Base-by-base conservation (phyloP, 768 basidiomycete genomes). In the Saitozyma sp. region DNA sequence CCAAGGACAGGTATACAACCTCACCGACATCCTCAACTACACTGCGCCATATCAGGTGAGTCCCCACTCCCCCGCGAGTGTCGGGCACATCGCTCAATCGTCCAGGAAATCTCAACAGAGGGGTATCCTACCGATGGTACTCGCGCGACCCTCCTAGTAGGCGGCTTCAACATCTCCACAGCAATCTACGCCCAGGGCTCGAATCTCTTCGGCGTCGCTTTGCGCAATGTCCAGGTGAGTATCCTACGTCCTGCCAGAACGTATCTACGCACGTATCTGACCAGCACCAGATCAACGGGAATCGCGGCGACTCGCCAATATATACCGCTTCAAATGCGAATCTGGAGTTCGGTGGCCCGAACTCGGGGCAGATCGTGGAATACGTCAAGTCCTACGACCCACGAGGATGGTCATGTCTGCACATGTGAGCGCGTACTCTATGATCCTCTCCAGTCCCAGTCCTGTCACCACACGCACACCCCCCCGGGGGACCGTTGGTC, bases 321-420 rank as follows among this genome's bases (percentile, higher is more conserved):
- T 84, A 86, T 1, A 83, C 83, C 0, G 63, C 53, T 20, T 89
- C 89, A 8, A 89, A 88, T 0, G 90, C 84, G 20, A 91, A 90
- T 69, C 90, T 92, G 58, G 90, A 92, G 79, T 87, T 92, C 83
- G 91, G 91, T 6, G 91, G 90, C 9, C 70, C 82, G 17, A 92
- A 88, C 65, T 80, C 85, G 2, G 81, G 84, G 69, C 91, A 93
- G 76, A 67, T 91, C 45, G 82, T 93, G 58, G 89, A 92, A 81
- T 86, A 85, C 64, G 90, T 92, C 10, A 85, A 83, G 65, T 87
- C 88, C 8, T 89, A 81, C 71, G 86, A 92, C 77, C 89, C 90
- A 2, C 66, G 71, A 55, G 81, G 88, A 62, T 92, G 91, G 91
- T 86, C 89, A 8, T 91, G 90, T 76, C 82, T 93, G 45, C 92